Evolutionary conservation across 768 basidiomycete species (phyloP), one percentile per base, ranked within the genome.

Genomic region (Suillus bovinus): DNA sequence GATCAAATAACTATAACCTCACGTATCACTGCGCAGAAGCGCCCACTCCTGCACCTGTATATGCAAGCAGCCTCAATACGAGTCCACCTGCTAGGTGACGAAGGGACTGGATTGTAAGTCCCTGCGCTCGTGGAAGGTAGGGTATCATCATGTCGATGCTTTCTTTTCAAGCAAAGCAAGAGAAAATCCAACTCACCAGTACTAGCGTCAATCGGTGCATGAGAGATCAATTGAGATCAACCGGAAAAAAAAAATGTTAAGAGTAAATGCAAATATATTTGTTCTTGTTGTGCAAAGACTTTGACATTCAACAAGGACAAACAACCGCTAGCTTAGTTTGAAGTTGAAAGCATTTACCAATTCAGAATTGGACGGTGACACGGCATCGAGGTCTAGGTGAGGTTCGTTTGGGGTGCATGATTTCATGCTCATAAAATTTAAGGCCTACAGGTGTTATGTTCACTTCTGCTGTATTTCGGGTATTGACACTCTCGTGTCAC

Each of bases 1-100:
- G 72, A 62, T 74, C 73, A 74, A 74, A 74, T 74, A 74, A 74
- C 74, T 74, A 74, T 74, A 74, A 74, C 73, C 72, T 66, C 70
- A 68, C 67, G 36, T 64, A 46, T 76, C 73, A 74, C 71, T 59
- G 71, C 67, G 64, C 66, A 66, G 74, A 76, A 74, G 70, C 73
- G 74, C 61, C 73, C 64, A 68, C 73, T n/a, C 71, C 74, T 67
- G 61, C 73, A 58, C 68, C 74, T 70, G 64, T 74, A 74, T 71
- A 59, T 74, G 68, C 73, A 76, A 64, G 66, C 68, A 74, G 22
- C 66, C 72, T 70, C 73, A 74, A 67, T 61, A 74, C 74, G 73
- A 76, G 73, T 5, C 60, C 67, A 58, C 66, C 71, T 70, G 73
- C 73, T 76, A 70, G 66, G 73, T 67, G 71, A 74, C 63, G 71